These are phyloP conservation scores for Fraxinus baroniana DNA, from an alignment of 305 asterid species.

Conservation along the genomic window DNA sequence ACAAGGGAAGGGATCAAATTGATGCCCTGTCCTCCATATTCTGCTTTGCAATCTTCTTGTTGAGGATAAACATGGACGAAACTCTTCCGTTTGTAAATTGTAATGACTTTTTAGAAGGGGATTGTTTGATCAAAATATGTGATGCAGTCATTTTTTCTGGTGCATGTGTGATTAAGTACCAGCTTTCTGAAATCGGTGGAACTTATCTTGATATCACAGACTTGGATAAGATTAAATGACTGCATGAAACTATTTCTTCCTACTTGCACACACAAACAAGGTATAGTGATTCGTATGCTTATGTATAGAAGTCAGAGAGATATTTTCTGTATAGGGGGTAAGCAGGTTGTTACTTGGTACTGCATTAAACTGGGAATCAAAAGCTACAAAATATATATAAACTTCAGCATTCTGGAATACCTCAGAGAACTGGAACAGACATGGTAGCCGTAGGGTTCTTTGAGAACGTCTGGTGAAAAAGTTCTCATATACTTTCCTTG, in stretches of 20 bases:
- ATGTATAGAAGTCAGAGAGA: not conserved
- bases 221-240: not conserved
- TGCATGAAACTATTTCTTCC: not conserved
- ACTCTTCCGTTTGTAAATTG: not conserved
- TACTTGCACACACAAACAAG: not conserved
- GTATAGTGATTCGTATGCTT: not conserved
- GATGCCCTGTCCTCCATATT: not conserved
- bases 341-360: constrained; percentile 13
- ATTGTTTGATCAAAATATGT: not conserved
- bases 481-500: constrained; percentile 7
- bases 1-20: not conserved
- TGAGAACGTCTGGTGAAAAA: constrained; percentile 7
- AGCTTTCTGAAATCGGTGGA: not conserved
- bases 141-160: not conserved
- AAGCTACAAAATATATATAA: constrained; percentile 28
- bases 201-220: not conserved
- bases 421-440: constrained; percentile 8
- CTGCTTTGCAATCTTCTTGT: constrained; percentile 3
- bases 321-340: constrained; percentile 1
- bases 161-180: not conserved
- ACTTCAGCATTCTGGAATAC: constrained; percentile 22
- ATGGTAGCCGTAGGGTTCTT: not conserved
- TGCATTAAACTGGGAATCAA: constrained; percentile 33
- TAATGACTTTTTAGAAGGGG: not conserved
- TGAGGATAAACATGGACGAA: not conserved